Percentiles rank a stretch among this genome's conserved stretches.
Conservation (phyloP, 192 early-diverging fungal genomes). For the Umbelopsis sp. region DNA sequence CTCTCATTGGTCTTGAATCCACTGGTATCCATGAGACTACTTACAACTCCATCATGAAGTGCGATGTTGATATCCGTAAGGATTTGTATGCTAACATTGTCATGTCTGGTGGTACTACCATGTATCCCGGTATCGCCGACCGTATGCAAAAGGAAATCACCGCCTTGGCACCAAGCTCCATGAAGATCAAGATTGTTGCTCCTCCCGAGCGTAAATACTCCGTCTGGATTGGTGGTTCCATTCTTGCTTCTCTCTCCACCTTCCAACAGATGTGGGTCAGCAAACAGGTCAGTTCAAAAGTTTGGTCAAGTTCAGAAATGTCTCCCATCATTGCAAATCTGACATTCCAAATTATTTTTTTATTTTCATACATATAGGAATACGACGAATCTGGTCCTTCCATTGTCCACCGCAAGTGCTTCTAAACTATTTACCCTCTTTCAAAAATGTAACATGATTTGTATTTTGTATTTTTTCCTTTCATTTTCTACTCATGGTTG, state of each 20-base stretch:
- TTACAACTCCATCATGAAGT: constrained; percentile 97
- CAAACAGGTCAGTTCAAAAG: constrained; percentile 64
- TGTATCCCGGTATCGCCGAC: constrained; percentile 97
- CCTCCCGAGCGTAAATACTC: constrained; percentile 99
- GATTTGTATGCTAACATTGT: constrained; percentile 76
- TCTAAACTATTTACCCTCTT: constrained; percentile 22
- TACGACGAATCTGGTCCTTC: constrained; percentile 35
- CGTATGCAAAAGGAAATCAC: constrained; percentile 99
- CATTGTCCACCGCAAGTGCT: constrained; percentile 38
- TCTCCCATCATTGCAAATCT: neutral
- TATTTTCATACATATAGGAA: constrained; percentile 1
- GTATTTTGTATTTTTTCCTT: constrained; percentile 16
- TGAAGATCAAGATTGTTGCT: constrained; percentile 98
- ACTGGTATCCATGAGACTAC: constrained; percentile 96
- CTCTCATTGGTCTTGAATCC: constrained; percentile 86
- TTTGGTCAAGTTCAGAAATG: neutral
- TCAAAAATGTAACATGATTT: constrained; percentile 18
- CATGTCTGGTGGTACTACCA: constrained; percentile 81
- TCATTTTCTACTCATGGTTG: neutral
- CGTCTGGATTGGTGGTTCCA: constrained; percentile 99
- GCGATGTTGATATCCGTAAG: constrained; percentile 96
- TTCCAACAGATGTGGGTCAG: constrained; percentile 99
- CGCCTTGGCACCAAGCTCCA: constrained; percentile 89
- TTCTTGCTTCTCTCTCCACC: constrained; percentile 94
- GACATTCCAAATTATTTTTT: too few species aligned